Evolutionary conservation across 164 flowering plant genomes (phyloP), one percentile per base, ranked within the genome.

Genomic region (Berberis vulgaris): DNA sequence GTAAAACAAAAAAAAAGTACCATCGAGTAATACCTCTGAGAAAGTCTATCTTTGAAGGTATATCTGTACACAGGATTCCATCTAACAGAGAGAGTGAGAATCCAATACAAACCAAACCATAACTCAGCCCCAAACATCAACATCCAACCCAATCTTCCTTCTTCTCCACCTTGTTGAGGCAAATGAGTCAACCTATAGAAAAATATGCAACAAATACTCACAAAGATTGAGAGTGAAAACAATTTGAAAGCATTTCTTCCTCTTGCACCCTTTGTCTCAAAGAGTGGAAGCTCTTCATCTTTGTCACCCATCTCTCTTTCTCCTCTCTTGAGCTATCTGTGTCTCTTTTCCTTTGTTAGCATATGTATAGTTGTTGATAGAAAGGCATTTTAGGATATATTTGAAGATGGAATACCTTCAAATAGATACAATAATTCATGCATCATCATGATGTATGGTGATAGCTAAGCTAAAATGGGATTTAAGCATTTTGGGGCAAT

Each of bases 11-110:
- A n/a, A n/a, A n/a, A n/a, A n/a, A n/a, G n/a, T n/a, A n/a, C n/a
- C n/a, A n/a, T n/a, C n/a, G n/a, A n/a, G n/a, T n/a, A n/a, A 7
- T 13, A 67, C 74, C 74, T 72, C 41, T 42, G 54, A 4, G 71
- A 64, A 62, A 72, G 72, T 10, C 68, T 64, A 40, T 68, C 66
- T 49, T 64, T 72, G 67, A 68, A 72, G 53, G 74, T 71, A 63
- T 9, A 11, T 43, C 70, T 70, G 39, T 62, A 45, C 40, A 67
- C 41, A 2, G 43, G 10, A 41, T 63, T 63, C 65, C 65, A 63
- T 11, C 65, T 49, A 53, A 26, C 46, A 54, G 58, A 43, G 9
- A 43, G 40, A 57, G 75, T 68, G 52, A 67, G 9, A 44, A 72
- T 39, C 74, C 74, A 72, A 13, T 64, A 49, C 7, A 63, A 39